These are phyloP conservation scores for Asterionellopsis glacialis DNA, from an alignment of 108 stramenopile species.

Conservation along the genomic window DNA sequence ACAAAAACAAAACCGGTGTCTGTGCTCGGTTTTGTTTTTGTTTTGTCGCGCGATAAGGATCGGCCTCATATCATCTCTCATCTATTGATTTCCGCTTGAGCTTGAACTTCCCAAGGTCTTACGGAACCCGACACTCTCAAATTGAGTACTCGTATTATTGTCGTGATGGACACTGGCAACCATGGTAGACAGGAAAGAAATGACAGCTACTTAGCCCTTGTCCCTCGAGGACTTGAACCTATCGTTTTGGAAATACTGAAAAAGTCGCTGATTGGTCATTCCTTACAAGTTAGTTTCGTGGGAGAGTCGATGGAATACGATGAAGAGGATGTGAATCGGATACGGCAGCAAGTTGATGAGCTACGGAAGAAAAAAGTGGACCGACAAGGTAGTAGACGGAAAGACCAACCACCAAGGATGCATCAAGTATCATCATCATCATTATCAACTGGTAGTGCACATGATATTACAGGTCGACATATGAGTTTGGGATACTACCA, in stretches of 20 bases:
- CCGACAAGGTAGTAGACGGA: no score
- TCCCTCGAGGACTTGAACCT: constrained; percentile 1
- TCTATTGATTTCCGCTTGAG: no score
- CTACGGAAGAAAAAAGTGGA: background rate
- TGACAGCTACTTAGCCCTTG: background rate
- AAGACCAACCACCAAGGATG: background rate
- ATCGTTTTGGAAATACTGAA: background rate
- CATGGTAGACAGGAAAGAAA: background rate
- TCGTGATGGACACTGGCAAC: no score
- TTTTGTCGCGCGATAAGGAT: no score
- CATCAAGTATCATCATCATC: background rate
- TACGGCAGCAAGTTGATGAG: background rate
- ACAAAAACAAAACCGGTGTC: no score
- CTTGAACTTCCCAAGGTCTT: no score
- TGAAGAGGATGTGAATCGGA: background rate
- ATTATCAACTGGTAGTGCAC: background rate
- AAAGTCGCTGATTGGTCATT: background rate
- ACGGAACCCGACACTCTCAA: no score
- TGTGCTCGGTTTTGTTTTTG: no score
- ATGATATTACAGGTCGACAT: background rate
- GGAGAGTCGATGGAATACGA: background rate
- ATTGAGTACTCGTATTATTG: no score
- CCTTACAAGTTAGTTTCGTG: background rate
- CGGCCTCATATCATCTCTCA: no score
- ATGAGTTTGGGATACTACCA: constrained; percentile 1